These are phyloP conservation scores for Chlorella vulgaris DNA, from an alignment of 139 green algal genomes.

Conservation along the genomic window DNA sequence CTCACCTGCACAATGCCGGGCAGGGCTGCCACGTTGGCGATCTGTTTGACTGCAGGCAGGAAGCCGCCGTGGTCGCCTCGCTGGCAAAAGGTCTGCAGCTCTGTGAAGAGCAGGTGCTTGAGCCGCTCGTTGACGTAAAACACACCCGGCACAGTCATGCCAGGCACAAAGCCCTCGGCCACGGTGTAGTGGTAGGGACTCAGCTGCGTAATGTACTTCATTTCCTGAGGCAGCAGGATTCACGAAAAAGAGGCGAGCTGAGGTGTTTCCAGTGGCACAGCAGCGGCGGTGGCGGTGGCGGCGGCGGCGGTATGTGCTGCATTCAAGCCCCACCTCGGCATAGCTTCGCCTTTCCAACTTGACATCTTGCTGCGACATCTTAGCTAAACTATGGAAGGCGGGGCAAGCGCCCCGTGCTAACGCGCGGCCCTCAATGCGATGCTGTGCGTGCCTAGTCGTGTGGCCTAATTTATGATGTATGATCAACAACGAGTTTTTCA, in stretches of 20 bases:
- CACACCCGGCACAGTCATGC: constrained; percentile 77
- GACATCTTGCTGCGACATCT: no score
- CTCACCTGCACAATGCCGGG: constrained; percentile 86
- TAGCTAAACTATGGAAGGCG: no score
- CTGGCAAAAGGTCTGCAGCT: constrained; percentile 65
- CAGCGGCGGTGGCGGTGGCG: no score
- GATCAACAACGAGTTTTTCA: no score
- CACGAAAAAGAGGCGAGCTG: not conserved
- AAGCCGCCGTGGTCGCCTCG: constrained; percentile 74
- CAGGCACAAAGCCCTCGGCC: constrained; percentile 81
- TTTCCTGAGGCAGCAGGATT: constrained; percentile 33
- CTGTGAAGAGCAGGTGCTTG: constrained; percentile 77
- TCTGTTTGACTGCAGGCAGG: constrained; percentile 88
- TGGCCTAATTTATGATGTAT: no score
- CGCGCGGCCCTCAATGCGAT: no score
- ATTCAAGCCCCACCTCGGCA: no score
- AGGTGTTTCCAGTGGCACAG: not conserved
- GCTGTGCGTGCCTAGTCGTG: no score
- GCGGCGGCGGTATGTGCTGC: not conserved
- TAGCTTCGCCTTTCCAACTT: no score
- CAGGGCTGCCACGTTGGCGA: constrained; percentile 89
- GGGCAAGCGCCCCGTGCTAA: no score
- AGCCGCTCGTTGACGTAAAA: constrained; percentile 89
- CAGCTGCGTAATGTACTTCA: constrained; percentile 49
- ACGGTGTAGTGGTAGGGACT: constrained; percentile 82